Evolutionary conservation across 176 grass and related monocot species (phyloP), one percentile per base, ranked within the genome.

Genomic region (Coix lacrymajobi): DNA sequence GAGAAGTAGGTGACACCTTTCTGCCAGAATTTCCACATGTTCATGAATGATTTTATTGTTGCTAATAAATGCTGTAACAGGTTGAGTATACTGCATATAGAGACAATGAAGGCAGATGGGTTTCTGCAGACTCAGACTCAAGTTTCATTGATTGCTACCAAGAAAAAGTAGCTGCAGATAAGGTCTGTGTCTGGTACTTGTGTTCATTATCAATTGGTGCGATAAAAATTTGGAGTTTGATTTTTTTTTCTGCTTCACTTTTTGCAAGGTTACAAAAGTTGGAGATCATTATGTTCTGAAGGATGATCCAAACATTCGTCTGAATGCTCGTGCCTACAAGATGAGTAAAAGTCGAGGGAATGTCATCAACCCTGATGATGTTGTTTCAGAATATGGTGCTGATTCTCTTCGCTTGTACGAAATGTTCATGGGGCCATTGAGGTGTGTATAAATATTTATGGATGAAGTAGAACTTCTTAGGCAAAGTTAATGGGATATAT

Each of bases 381-480:
- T 98, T n/a, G 90, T 98, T 87, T 95, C 71, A 74, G 92, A 95
- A 79, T 95, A 98, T 89, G 96, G 92, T 38, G 92, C 96, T 8
- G 96, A 98, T 93, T 98, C 92, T 86, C 96, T 98, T 58, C 90
- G 96, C 22, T 86, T 98, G 74, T 98, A 98, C 49, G 95, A 98
- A 92, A 98, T 98, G 95, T 98, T 98, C 85, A 98, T 98, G 95
- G 95, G 95, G 51, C 95, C 95, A 77, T 89, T 98, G 80, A 98
- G 95, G 95, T 97, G 83, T 74, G 80, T 66, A 83, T 36, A 11
- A 34, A 34, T 45, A 82, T 79, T 36, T 40, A 12, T 26, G 71
- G 60, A 83, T 78, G 64, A 72, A 78, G 8, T 77, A 40, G 6
- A 62, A 62, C 15, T 73, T 4, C 51, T 84, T 83, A 49, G 13